Conservation (phyloP, 768 basidiomycete species). For the Leccinum pellstonianum region DNA sequence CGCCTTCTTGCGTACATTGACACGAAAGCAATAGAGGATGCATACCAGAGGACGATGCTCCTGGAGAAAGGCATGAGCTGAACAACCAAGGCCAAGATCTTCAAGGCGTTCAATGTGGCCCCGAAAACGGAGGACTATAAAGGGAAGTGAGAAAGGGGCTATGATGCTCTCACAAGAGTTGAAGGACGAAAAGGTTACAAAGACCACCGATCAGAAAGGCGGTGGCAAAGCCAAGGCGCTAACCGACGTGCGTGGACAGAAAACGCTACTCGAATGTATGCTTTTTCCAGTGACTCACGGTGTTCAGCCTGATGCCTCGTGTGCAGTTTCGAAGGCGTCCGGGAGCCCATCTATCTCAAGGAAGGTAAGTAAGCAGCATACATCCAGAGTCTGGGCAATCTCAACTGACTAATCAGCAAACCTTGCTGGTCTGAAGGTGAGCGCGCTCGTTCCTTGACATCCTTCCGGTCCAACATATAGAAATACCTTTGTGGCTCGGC, state of each 20-base stretch:
- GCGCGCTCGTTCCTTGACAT: neutral
- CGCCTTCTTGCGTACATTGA: neutral
- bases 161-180: neutral
- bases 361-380: no score
- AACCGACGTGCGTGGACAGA: no score
- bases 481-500: neutral
- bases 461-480: neutral
- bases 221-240: no score
- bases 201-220: neutral
- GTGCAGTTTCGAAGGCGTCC: no score
- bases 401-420: no score
- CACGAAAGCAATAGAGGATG: neutral
- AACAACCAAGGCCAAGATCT: neutral
- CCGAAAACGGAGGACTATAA: neutral
- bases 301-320: no score
- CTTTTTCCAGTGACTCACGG: no score
- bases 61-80: neutral
- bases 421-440: neutral
- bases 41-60: neutral
- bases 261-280: no score
- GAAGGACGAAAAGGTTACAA: neutral
- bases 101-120: neutral
- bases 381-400: no score
- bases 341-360: no score
- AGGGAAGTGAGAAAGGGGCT: neutral